Percentiles rank a stretch among this genome's conserved stretches.
phyloP scores from a whole-genome alignment of 139 green algal genomes.

The Chlorella sp. region DNA sequence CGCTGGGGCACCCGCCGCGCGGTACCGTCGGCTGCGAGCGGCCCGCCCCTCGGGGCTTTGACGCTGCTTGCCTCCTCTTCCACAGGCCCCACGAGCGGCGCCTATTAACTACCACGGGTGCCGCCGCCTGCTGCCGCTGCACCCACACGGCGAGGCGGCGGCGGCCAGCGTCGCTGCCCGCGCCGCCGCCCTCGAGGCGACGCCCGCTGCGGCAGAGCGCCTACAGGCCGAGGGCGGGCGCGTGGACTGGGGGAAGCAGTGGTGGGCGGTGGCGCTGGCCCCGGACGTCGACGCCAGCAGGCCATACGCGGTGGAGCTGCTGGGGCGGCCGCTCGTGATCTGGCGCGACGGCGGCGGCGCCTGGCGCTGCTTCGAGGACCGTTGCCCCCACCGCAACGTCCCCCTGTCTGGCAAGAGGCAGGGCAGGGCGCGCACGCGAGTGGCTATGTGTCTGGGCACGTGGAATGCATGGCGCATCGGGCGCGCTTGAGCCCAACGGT shows the following conservation, averaged over 20 bases:
- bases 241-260: conserved; percentile 33
- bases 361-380: conserved; percentile 9
- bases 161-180: no score
- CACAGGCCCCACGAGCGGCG: no score
- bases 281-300: conserved; percentile 28
- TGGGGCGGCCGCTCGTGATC: conserved; percentile 10
- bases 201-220: no score
- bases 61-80: no score
- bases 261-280: conserved; percentile 50
- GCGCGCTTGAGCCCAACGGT: neutral
- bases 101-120: no score
- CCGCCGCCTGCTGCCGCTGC: no score
- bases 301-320: neutral
- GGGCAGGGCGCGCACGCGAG: neutral
- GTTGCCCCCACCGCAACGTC: conserved; percentile 46
- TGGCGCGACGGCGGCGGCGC: neutral
- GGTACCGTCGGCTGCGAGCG: no score
- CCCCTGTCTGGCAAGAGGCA: conserved; percentile 23
- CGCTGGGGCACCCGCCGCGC: no score
- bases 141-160: no score
- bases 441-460: neutral
- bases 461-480: neutral
- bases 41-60: no score
- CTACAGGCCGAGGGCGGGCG: no score
- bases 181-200: no score